Evolutionary conservation across 192 early-diverging fungal genomes (phyloP), one percentile per base, ranked within the genome.

Genomic region (Polychytrium aggregatum): DNA sequence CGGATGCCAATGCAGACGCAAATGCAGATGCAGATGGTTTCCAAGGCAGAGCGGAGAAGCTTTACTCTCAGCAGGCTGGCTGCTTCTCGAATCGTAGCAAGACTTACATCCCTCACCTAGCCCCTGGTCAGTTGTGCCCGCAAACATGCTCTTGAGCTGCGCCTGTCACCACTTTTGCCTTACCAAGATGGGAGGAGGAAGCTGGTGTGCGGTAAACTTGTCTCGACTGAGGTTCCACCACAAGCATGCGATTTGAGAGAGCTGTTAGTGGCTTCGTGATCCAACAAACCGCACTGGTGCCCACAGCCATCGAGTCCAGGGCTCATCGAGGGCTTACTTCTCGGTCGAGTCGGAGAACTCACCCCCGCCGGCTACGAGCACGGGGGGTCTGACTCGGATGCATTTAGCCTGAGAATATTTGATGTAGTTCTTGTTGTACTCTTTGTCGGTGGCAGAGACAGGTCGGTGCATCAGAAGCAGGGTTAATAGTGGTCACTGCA

Each of bases 341-440:
- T 72, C 70, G 26, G 70, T 72, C 16, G 31, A 26, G 8, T 55
- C 64, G 21, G 24, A 39, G 41, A 72, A 72, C 22, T 71, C 64
- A 11, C 70, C 70, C 1, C 64, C 70, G 9, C 59, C 56, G 34
- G 60, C 50, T 17, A 38, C 48, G 0, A 72, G 70, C 22, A 51
- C 53, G 31, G 60, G 46, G 3, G 70, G 57, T 26, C 59, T 63
- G 10, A 64, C 70, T 17, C 60, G 21, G 14, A 53, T 42, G 11
- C 60, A 48, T n/a, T 40, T 47, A 25, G 41, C 53, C 2, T 43
- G 22, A 14, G 41, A 29, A 53, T 58, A 67, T 41, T 63, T 55
- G 30, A 56, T 35, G 42, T 64, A 72, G 40, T 72, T 62, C 28
- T 72, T 62, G 2, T 52, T 52, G 34, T 72, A 72, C 39, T 72